A percentile compares a stretch with the other conserved stretches of the same genome.
These are phyloP conservation scores for Saksenaea vasiformis DNA, from an alignment of 371 early-diverging fungal species.

Conservation along the genomic window DNA sequence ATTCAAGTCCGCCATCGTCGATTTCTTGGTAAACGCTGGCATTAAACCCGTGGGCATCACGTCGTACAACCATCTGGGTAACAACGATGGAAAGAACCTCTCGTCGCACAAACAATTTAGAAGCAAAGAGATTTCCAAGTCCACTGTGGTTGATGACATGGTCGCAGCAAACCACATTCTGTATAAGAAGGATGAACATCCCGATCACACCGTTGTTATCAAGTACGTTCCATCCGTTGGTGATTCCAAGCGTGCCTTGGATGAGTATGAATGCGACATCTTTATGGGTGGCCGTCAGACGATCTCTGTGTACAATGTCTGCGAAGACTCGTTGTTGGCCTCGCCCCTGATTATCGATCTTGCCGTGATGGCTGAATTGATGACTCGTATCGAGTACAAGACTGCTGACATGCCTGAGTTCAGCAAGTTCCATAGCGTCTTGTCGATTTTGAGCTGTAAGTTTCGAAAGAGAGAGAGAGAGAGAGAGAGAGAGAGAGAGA, in stretches of 20 bases:
- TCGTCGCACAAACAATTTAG: constrained; percentile 96
- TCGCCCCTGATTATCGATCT: constrained; percentile 96
- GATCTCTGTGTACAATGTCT: constrained; percentile 95
- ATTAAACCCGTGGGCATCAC: constrained; percentile 97
- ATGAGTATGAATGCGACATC: constrained; percentile 97
- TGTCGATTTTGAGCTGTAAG: constrained; percentile 77
- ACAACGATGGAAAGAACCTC: constrained; percentile 98
- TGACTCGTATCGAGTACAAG: constrained; percentile 92
- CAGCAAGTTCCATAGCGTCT: constrained; percentile 89
- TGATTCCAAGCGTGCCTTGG: constrained; percentile 96
- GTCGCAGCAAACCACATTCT: constrained; percentile 90
- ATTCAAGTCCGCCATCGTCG: constrained; percentile 96
- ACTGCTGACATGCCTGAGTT: constrained; percentile 66
- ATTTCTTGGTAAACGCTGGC: constrained; percentile 97
- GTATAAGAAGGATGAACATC: constrained; percentile 88
- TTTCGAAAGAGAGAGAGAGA: too few relatives aligned
- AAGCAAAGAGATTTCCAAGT: constrained; percentile 97
- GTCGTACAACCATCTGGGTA: constrained; percentile 97
- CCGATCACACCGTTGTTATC: constrained; percentile 96
- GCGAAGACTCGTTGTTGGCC: constrained; percentile 97
- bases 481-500: too few relatives aligned
- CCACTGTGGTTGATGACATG: constrained; percentile 98
- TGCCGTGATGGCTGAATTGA: constrained; percentile 90
- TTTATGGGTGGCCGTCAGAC: constrained; percentile 98
- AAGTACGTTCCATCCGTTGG: constrained; percentile 97